Conservation (phyloP, 1,139 yeast genomes). For the Taphrina communis region DNA sequence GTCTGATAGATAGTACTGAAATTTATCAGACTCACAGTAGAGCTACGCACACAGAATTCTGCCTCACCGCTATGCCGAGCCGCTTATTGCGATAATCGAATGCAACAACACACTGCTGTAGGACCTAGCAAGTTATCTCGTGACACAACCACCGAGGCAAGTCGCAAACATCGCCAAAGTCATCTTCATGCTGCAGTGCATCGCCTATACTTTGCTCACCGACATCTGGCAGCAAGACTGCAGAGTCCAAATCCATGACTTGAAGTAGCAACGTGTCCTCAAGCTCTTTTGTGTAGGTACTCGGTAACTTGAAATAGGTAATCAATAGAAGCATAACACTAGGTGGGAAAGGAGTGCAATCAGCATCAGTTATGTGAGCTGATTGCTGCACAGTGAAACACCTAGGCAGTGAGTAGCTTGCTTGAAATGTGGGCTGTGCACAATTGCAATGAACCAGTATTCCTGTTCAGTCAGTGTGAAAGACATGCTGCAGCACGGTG, state of each 20-base stretch:
- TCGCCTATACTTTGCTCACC: background rate
- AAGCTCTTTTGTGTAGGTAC: too few species aligned
- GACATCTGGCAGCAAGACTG: background rate
- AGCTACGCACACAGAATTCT: constrained; percentile 34
- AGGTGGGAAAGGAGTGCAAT: too few species aligned
- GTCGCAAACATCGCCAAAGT: constrained; percentile 29
- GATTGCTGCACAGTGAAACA: too few species aligned
- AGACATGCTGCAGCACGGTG: background rate
- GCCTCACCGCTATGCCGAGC: constrained; percentile 42
- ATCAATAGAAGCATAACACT: too few species aligned
- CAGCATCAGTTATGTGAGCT: too few species aligned
- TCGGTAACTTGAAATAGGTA: too few species aligned
- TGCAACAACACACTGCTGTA: constrained; percentile 39
- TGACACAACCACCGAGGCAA: background rate
- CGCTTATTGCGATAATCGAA: constrained; percentile 41
- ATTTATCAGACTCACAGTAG: constrained; percentile 27
- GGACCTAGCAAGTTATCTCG: background rate
- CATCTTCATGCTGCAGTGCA: background rate
- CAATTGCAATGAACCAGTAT: background rate
- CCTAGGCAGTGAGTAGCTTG: too few species aligned
- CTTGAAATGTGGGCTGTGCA: too few species aligned
- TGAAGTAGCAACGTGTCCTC: too few species aligned
- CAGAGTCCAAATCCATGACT: too few species aligned
- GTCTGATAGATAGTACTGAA: constrained; percentile 25
- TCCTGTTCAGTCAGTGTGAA: background rate